Evolutionary conservation across 495 filamentous ascomycete genomes (phyloP).

Genomic region (Talaromyces stipitatus): DNA sequence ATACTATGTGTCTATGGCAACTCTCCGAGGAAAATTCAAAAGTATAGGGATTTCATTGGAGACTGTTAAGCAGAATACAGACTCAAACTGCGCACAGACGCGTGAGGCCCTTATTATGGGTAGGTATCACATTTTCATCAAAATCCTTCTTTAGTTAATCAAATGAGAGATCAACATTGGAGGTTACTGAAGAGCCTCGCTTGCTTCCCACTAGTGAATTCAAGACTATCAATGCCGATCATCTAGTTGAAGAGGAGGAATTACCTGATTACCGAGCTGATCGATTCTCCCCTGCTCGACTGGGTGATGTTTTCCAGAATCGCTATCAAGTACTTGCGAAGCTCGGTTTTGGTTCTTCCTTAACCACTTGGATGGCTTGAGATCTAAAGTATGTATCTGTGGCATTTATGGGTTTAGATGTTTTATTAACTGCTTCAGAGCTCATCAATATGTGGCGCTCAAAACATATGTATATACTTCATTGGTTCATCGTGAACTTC

Average conservation of each 20-base stretch:
- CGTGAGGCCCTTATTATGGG: background rate
- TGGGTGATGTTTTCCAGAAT: conserved; percentile 29
- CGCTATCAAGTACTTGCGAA: conserved; percentile 37
- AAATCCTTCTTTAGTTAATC: conserved; percentile 1
- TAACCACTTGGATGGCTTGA: conserved; percentile 38
- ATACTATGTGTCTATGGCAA: background rate
- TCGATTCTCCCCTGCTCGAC: conserved; percentile 33
- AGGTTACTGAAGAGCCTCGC: conserved; percentile 9
- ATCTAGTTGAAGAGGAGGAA: conserved; percentile 26
- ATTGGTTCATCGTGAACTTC: conserved; percentile 11
- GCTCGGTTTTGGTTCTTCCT: conserved; percentile 36
- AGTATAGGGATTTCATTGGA: background rate
- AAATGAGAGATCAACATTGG: background rate
- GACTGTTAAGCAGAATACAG: background rate
- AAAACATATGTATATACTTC: conserved; percentile 19
- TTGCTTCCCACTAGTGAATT: background rate
- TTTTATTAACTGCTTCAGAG: conserved; percentile 7
- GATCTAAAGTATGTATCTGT: conserved; percentile 24
- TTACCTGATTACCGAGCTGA: conserved; percentile 25
- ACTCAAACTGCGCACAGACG: background rate
- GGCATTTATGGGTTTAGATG: conserved; percentile 17
- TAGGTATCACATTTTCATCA: background rate
- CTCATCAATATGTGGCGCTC: conserved; percentile 17
- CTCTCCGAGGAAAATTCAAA: background rate
- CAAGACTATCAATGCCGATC: background rate